phyloP scores from a whole-genome alignment of 2,329 filamentous ascomycete species.

The Talaromyces sp. region DNA sequence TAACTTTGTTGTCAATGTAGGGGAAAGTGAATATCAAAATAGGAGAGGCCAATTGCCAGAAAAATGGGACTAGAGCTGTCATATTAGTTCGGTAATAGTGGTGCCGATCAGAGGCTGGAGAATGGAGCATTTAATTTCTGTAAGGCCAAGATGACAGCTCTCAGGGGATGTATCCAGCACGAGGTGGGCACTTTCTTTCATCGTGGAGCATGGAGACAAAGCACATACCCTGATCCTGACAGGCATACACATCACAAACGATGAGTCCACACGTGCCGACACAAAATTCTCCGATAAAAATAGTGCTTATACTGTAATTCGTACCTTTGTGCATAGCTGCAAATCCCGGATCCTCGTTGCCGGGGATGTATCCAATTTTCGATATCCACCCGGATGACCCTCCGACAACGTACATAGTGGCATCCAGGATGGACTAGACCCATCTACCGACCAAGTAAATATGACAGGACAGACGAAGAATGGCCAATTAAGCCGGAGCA shows the following conservation, averaged over 20 bases:
- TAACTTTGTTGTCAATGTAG: background rate
- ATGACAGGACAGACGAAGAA: too few relatives aligned
- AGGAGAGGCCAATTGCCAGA: background rate
- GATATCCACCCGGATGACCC: background rate
- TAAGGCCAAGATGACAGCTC: conserved; percentile 15
- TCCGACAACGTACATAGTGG: too few relatives aligned
- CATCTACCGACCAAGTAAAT: too few relatives aligned
- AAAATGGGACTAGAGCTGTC: background rate
- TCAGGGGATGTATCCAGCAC: conserved; percentile 1
- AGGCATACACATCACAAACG: background rate
- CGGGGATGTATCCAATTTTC: background rate
- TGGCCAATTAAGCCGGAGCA: too few relatives aligned
- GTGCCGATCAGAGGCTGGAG: conserved; percentile 1
- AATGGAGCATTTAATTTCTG: conserved; percentile 10
- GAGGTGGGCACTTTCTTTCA: background rate
- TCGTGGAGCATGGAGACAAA: too few relatives aligned
- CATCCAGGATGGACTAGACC: too few relatives aligned
- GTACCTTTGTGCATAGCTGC: background rate
- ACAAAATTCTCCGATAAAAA: background rate
- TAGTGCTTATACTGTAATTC: too few relatives aligned
- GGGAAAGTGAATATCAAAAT: background rate
- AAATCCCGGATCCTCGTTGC: background rate
- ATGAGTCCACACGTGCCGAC: background rate
- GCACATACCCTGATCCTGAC: background rate
- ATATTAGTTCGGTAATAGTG: conserved; percentile 7